Evolutionary conservation across 768 basidiomycete genomes (phyloP), one percentile per base, ranked within the genome.

Genomic region (Mycena latifolia): DNA sequence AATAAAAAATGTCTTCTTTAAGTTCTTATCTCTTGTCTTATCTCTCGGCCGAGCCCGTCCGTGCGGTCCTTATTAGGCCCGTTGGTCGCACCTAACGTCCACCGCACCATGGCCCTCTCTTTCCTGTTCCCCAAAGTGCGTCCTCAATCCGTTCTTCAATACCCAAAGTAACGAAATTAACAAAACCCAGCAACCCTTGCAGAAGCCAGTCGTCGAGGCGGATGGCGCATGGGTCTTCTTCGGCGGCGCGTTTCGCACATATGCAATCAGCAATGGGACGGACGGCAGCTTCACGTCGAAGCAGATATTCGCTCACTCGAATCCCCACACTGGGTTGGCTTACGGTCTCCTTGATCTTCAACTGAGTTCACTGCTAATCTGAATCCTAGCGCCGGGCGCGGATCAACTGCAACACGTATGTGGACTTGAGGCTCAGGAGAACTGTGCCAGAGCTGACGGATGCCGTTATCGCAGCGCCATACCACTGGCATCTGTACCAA

Each of bases 141-240:
- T 4, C 41, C 18, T 39, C 46, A 22, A 41, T 43, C 25, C 29
- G n/a, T 54, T 4, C 17, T 11, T 8, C 11, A 11, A 6, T 35
- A 35, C 8, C 8, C 33, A n/a, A n/a, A n/a, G n/a, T n/a, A 31
- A 11, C 25, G 11, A 14, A 15, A 20, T 51, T 55, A 18, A 39
- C 3, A 14, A 17, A 12, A 27, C 41, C 17, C 55, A 74, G 74
- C 52, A 62, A 47, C 66, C 67, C 14, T 57, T 75, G 35, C 70
- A 72, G 59, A 24, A 63, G 2, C 73, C 73, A 6, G 61, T 63
- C 47, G 29, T 72, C 51, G 72, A 72, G 27, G 65, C 61, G 0
- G 73, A 75, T n/a, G 74, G 74, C 46, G 74, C 70, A 4, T 75
- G 73, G 73, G 63, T 67, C 54, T 75, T 72, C 47, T 75, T 75